phyloP scores from a whole-genome alignment of 2,329 filamentous ascomycete genomes.

The Gremmenia infestans region DNA sequence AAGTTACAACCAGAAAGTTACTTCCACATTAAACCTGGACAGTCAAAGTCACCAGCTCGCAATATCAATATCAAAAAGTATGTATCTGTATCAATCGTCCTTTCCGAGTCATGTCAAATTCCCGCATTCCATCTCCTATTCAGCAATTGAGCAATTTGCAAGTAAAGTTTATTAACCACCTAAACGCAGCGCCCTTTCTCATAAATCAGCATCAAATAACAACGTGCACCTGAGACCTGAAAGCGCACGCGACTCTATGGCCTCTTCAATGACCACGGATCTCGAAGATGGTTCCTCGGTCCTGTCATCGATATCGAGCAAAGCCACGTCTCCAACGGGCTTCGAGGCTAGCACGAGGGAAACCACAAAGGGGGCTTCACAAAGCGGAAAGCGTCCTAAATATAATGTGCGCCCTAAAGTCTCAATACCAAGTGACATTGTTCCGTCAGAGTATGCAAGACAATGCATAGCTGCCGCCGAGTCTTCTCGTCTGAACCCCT shows the following conservation, averaged over 20 bases:
- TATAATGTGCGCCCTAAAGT: conserved; percentile 68
- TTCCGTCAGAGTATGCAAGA: conserved; percentile 74
- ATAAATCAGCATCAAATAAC: conserved; percentile 21
- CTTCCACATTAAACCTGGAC: conserved; percentile 15
- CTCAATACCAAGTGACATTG: conserved; percentile 74
- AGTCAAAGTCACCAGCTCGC: conserved; percentile 17
- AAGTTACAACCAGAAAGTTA: conserved; percentile 14
- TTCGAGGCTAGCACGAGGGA: conserved; percentile 35
- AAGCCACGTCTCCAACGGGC: conserved; percentile 57
- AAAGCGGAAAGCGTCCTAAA: conserved; percentile 30
- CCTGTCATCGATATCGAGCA: conserved; percentile 53
- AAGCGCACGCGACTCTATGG: conserved; percentile 39
- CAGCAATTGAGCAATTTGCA: neutral
- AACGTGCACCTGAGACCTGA: conserved; percentile 29
- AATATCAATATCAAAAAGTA: conserved; percentile 21
- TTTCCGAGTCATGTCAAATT: conserved; percentile 9
- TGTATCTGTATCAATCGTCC: conserved; percentile 19
- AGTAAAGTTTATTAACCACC: conserved; percentile 19
- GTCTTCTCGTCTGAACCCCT: conserved; percentile 83
- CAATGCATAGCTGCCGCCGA: conserved; percentile 89
- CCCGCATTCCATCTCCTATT: conserved; percentile 3
- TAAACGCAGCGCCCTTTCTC: conserved; percentile 18
- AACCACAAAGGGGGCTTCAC: conserved; percentile 19
- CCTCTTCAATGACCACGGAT: conserved; percentile 52
- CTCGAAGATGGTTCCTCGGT: conserved; percentile 43